Evolutionary conservation across 2,329 filamentous ascomycete genomes (phyloP).

Genomic region (Ceratocystis albifundus): DNA sequence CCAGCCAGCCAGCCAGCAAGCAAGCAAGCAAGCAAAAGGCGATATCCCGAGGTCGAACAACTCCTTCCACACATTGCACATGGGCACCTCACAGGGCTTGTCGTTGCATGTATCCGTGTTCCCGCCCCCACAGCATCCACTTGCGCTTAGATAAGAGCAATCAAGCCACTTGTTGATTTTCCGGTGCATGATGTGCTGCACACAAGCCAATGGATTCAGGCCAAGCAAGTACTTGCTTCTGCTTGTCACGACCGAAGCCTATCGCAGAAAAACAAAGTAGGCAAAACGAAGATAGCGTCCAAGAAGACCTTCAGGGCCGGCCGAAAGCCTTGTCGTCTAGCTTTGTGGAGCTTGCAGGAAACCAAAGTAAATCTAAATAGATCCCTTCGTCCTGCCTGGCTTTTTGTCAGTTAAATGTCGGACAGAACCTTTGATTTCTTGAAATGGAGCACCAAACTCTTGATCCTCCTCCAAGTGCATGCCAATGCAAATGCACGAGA

Average conservation of each 20-base stretch:
- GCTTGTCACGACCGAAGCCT: too few species aligned
- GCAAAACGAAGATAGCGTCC: neutral
- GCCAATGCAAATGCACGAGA: too few species aligned
- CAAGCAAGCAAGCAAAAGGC: too few species aligned
- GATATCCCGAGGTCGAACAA: too few species aligned
- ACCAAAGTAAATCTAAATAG: neutral
- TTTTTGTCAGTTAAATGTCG: neutral
- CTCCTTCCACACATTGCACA: too few species aligned
- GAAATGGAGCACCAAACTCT: too few species aligned
- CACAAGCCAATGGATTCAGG: neutral
- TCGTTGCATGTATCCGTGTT: neutral
- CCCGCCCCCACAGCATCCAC: neutral
- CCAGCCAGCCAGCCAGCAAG: too few species aligned
- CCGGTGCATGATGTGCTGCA: neutral
- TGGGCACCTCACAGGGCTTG: neutral
- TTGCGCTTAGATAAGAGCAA: constrained; percentile 11
- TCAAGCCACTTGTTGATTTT: neutral
- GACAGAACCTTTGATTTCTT: neutral
- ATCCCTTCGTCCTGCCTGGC: neutral
- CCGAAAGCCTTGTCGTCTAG: neutral
- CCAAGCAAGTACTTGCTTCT: neutral
- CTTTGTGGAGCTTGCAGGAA: neutral
- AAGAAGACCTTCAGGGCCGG: neutral
- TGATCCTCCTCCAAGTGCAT: too few species aligned
- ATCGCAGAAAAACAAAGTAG: neutral